Evolutionary conservation across 2,329 filamentous ascomycete species (phyloP), one percentile per base, ranked within the genome.

Genomic region (Aschersonia sp.): DNA sequence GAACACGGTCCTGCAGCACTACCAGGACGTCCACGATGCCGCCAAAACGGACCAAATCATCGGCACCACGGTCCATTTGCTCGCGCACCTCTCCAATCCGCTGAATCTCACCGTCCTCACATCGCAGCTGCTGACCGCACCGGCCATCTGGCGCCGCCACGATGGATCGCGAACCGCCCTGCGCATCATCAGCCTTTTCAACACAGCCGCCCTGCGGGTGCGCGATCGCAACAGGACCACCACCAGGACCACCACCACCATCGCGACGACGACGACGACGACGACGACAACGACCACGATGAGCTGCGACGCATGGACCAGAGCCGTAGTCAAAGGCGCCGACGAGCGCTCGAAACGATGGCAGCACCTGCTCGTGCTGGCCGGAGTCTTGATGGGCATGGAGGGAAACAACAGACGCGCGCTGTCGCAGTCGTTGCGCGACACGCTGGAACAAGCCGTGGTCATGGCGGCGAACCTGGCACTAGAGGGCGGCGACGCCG

Each of bases 351-450:
- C 78, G 12, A 73, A 71, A 30, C 71, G 86, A 58, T 95, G 87
- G 87, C 82, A 87, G 62, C 88, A 95, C 62, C 65, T 88, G 32
- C 69, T 95, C n/a, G 74, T 89, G 5, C 74, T 95, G 7, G 81
- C 81, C 0, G 89, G 87, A 4, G 68, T 94, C 29, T 65, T 95
- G 49, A 74, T 90, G 59, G 87, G 86, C 7, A 82, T 89, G 58
- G 83, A 84, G 53, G 70, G 74, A 12, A 72, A 77, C 50, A 74
- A 81, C 41, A 67, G 79, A 43, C 73, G 75, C 49, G 76, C 77
- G n/a, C 63, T 88, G n/a, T 77, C 81, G 5, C 65, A 70, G 32
- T 64, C 72, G 45, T 71, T 90, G 60, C 73, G 81, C 43, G 74
- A 69, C 35, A 86, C 77, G 41, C 68, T 94, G 0, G 84, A 90